Evolutionary conservation across 257 asterid genomes (phyloP), one percentile per base, ranked within the genome.

Genomic region (Gentiana macrophylla): DNA sequence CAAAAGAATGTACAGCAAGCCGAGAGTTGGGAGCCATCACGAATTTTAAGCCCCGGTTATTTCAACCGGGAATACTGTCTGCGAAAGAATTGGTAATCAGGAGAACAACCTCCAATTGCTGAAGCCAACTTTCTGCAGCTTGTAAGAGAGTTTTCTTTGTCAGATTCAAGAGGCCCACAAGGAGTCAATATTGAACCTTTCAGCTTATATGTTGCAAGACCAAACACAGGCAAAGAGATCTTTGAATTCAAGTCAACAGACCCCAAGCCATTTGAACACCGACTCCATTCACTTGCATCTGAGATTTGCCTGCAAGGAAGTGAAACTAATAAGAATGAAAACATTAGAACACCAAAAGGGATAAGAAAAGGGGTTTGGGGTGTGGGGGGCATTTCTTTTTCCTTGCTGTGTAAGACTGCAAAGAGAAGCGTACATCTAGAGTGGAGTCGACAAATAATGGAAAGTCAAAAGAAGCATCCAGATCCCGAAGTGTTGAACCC

Each of bases 121-220:
- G 61, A 37, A 84, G 87, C 95, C 95, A 91, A 48, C 60, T 50
- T 6, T 72, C 86, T 0, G 94, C 96, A 53, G 83, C 79, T 57
- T 76, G 81, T 62, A 73, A 34, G 38, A 46, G 70, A 50, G 51
- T 73, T 73, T 74, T 80, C 94, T 56, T 82, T 94, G 65, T 82
- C 84, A 4, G 71, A 52, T 74, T 90, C 98, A 10, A 64, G 74
- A 57, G 85, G 79, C 9, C 77, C 81, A 35, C 67, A 32, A 2
- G 92, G 94, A 65, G 74, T 75, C 67, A 87, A 49, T 41, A 78
- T 67, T 2, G 92, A 82, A 47, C 81, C 84, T 56, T 72, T 72
- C 59, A 80, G 78, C 77, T 84, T 91, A 80, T 79, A 86, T 0
- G 96, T 62, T 63, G 95, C 92, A 37, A 91, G 87, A 50, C 79